Conservation (phyloP, 2,329 filamentous ascomycete genomes). For the Penicillium griseofulvum region DNA sequence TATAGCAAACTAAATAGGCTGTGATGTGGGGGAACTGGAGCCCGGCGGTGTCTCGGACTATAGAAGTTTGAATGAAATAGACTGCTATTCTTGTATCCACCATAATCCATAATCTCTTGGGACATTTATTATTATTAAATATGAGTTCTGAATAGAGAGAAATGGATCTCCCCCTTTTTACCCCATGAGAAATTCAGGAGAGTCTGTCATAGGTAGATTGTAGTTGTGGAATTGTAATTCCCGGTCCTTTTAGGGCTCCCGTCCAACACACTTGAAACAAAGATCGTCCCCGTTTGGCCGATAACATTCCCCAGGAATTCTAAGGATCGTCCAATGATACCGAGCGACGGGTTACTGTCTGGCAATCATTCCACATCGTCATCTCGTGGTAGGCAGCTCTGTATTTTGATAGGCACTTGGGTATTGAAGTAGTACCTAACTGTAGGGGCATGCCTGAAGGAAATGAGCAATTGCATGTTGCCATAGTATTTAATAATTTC, state of each 20-base stretch:
- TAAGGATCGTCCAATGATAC: conserved; percentile 23
- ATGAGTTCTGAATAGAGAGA: neutral
- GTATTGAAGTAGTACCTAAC: conserved; percentile 10
- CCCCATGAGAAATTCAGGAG: neutral
- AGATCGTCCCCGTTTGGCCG: conserved; percentile 23
- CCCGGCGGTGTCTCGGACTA: conserved; percentile 19
- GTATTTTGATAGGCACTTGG: conserved; percentile 18
- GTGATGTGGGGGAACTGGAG: conserved; percentile 25
- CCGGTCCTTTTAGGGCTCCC: conserved; percentile 8
- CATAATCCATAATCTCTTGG: conserved; percentile 14
- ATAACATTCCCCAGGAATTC: conserved; percentile 26
- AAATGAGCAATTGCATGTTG: conserved; percentile 5
- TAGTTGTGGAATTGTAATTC: neutral
- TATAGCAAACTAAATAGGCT: neutral
- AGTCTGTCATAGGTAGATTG: conserved; percentile 3
- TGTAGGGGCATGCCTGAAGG: conserved; percentile 8
- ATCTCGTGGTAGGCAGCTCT: conserved; percentile 15
- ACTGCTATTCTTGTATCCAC: conserved; percentile 17
- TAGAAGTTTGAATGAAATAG: conserved; percentile 24
- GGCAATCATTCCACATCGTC: conserved; percentile 25
- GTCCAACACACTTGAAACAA: conserved; percentile 24
- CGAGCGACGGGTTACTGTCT: conserved; percentile 11
- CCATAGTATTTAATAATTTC: conserved; percentile 11
- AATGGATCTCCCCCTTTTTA: conserved; percentile 1
- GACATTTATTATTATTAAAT: neutral